These are phyloP conservation scores for Ascochyta clinopodiicola DNA, from an alignment of 2,329 filamentous ascomycete species.

Conservation along the genomic window DNA sequence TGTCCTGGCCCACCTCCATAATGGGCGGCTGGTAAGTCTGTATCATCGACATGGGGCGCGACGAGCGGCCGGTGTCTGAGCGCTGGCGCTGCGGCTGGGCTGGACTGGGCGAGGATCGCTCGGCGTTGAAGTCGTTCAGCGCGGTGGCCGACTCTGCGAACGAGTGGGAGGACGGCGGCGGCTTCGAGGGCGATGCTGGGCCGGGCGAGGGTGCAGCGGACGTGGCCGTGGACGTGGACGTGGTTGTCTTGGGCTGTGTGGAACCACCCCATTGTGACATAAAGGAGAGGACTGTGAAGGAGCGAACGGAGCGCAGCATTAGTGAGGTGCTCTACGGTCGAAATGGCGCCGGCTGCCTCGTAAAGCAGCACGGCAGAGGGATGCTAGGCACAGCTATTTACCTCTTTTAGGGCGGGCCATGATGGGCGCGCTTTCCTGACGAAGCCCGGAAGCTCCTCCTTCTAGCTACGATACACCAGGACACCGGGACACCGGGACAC, in stretches of 20 bases:
- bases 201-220: conserved; percentile 39
- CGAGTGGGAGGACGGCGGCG: conserved; percentile 25
- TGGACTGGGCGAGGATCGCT: conserved; percentile 38
- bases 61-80: conserved; percentile 59
- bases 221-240: conserved; percentile 23
- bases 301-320: conserved; percentile 35
- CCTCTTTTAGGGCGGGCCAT: conserved; percentile 49
- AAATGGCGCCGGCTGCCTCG: conserved; percentile 12
- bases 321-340: conserved; percentile 25
- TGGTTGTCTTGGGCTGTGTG: conserved; percentile 40
- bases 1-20: conserved; percentile 85
- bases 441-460: conserved; percentile 19
- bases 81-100: conserved; percentile 49
- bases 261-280: conserved; percentile 76
- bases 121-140: conserved; percentile 37
- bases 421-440: conserved; percentile 24
- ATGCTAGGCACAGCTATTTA: conserved; percentile 27
- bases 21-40: conserved; percentile 84
- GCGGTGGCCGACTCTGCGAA: conserved; percentile 40
- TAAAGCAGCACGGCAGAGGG: conserved; percentile 12
- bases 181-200: conserved; percentile 42
- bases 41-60: conserved; percentile 83
- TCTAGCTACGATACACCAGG: conserved; percentile 15
- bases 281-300: conserved; percentile 77
- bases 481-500: conserved; percentile 1